Evolutionary conservation across 2,329 filamentous ascomycete genomes (phyloP), one percentile per base, ranked within the genome.

Genomic region (Colletotrichum sp.): DNA sequence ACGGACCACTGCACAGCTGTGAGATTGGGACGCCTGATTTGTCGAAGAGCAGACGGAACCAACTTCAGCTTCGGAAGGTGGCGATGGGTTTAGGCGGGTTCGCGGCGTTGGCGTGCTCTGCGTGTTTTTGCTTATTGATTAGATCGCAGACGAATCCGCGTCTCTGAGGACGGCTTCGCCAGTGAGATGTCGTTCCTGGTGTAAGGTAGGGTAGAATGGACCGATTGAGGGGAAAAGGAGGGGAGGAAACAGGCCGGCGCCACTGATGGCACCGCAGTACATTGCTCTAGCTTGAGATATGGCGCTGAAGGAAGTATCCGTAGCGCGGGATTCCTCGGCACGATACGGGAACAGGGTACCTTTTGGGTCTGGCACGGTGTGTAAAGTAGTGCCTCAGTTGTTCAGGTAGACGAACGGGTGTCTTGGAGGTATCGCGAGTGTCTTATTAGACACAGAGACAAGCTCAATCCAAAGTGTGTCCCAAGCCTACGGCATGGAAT

Each of bases 381-480:
- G 64, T 4, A 3, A 72, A 22, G 44, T 22, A 52, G 44, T 52
- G 44, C 44, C n/a, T 52, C 11, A 52, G 6, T 8, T 0, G 44
- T 52, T 52, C 44, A 74, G n/a, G 44, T 65, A 71, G 63, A n/a
- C 28, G n/a, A 28, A 22, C 27, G 36, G 27, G 70, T 72, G 55
- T 64, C 73, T 75, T 34, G 55, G n/a, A 73, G 36, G 73, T 64
- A 72, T 64, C 36, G 32, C 28, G 25, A 68, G 25, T 64, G 64
- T 73, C 64, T 64, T 57, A 13, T 48, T 59, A 59, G 55, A 27
- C 39, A 48, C 63, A 72, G 13, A 48, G 30, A 72, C 73, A 68
- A 75, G 55, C 55, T 44, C 44, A 55, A 52, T 57, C 59, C 59
- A 67, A 67, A 61, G 34, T 65, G 60, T 71, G 52, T 30, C 44